A percentile compares a stretch with the other conserved stretches of the same genome.
phyloP scores from a whole-genome alignment of 1,139 yeast species.

The Saccharomycopsis hybrid region DNA sequence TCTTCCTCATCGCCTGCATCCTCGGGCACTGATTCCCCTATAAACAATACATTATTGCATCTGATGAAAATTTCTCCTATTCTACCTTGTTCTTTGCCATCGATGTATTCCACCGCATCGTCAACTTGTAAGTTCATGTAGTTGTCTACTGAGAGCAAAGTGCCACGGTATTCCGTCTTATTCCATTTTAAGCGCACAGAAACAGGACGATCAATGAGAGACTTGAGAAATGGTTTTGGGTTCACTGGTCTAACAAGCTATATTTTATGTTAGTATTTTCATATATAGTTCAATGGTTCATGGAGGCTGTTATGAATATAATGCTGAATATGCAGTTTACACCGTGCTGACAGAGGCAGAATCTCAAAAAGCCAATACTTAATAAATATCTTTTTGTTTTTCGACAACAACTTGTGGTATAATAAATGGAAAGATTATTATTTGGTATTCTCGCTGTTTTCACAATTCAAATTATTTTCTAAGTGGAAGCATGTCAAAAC shows the following conservation, averaged over 20 bases:
- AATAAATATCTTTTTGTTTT: too few relatives aligned
- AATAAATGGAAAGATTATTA: too few relatives aligned
- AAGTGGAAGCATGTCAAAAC: too few relatives aligned
- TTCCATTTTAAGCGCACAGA: conserved; percentile 93
- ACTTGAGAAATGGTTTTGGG: conserved; percentile 85
- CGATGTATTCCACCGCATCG: conserved; percentile 58
- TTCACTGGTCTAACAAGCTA: conserved; percentile 36
- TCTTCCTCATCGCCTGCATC: neutral
- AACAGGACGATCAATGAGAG: conserved; percentile 61
- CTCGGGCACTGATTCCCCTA: conserved; percentile 32
- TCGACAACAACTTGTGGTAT: too few relatives aligned
- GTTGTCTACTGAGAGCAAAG: conserved; percentile 75
- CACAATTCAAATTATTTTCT: too few relatives aligned
- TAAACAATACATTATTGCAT: conserved; percentile 71
- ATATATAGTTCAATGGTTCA: too few relatives aligned
- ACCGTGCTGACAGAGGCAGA: too few relatives aligned
- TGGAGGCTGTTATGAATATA: too few relatives aligned
- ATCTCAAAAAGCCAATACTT: too few relatives aligned
- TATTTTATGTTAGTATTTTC: neutral
- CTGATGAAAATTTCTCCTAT: conserved; percentile 83
- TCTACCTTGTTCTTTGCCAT: conserved; percentile 46
- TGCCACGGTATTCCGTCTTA: conserved; percentile 82
- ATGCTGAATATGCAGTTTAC: too few relatives aligned
- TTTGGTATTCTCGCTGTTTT: too few relatives aligned
- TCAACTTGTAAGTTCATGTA: conserved; percentile 86